Evolutionary conservation across 73 alveolate genomes (phyloP).

Genomic region (Breviolum minutum): DNA sequence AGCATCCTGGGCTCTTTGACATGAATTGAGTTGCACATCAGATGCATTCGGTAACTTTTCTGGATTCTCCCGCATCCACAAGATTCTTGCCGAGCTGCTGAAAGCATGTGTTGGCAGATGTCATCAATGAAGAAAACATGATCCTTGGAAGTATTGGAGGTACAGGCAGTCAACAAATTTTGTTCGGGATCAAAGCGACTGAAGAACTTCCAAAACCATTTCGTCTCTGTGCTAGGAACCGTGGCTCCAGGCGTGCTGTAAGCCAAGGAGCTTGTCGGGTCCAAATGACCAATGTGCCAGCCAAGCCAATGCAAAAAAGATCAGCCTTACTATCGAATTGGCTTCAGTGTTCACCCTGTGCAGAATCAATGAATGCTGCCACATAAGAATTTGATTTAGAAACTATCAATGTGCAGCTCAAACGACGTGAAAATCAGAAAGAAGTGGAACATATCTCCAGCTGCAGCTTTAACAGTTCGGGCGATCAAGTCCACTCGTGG

Average conservation of each 20-base stretch:
- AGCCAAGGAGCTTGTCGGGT: constrained; percentile 75
- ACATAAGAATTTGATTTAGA: too few relatives aligned
- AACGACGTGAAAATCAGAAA: constrained; percentile 33
- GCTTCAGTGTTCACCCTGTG: neutral
- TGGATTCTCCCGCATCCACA: too few relatives aligned
- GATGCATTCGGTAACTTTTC: too few relatives aligned
- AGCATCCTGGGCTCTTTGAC: constrained; percentile 26
- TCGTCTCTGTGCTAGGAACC: neutral
- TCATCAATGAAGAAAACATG: constrained; percentile 68
- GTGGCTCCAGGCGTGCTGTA: too few relatives aligned
- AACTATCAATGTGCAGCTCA: neutral
- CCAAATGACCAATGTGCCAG: constrained; percentile 90
- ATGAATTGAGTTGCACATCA: neutral
- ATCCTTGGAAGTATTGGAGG: neutral
- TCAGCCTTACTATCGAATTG: neutral
- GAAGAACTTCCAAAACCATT: neutral
- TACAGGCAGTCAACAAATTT: neutral
- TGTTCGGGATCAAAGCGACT: neutral
- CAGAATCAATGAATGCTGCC: too few relatives aligned
- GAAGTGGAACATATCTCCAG: constrained; percentile 94
- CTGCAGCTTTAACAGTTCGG: constrained; percentile 59
- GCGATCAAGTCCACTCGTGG: constrained; percentile 74
- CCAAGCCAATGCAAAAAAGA: constrained; percentile 43
- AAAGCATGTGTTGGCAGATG: constrained; percentile 80
- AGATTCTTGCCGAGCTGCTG: constrained; percentile 8